These are phyloP conservation scores for Przewalskia tangutica DNA, from an alignment of 257 asterid genomes.

Conservation along the genomic window DNA sequence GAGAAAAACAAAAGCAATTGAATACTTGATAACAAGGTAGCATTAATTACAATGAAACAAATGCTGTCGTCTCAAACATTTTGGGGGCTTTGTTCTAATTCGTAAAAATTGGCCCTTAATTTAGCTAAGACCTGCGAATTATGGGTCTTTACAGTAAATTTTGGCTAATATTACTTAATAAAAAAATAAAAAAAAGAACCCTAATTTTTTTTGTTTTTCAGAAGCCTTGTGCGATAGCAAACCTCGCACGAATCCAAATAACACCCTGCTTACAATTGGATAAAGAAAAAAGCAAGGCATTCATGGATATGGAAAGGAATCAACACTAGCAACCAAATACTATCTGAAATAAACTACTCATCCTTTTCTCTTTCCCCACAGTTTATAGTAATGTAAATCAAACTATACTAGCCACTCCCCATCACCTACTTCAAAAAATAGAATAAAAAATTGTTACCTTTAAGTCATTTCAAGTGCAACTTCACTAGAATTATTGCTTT, in stretches of 20 bases:
- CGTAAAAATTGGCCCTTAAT: no score
- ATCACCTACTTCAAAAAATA: neutral
- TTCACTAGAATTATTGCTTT: conserved; percentile 14
- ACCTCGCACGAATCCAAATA: no score
- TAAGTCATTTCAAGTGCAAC: conserved; percentile 19
- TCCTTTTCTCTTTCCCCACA: neutral
- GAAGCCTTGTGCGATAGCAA: no score
- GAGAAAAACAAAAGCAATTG: neutral
- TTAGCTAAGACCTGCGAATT: no score
- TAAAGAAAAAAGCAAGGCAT: neutral
- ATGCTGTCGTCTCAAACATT: no score
- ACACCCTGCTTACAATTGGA: neutral
- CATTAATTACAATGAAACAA: neutral
- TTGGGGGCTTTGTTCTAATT: no score
- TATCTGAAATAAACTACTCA: neutral
- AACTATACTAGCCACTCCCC: neutral
- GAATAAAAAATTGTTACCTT: neutral
- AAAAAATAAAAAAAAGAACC: no score
- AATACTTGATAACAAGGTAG: neutral
- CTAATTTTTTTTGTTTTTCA: no score
- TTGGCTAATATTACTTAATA: no score
- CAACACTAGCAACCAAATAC: neutral
- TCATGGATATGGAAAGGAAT: neutral
- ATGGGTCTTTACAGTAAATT: no score
- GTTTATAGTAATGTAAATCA: neutral